Percentiles rank a stretch among this genome's conserved stretches.
phyloP scores from a whole-genome alignment of 345 rosid genomes.

The Eucalyptus sideroxylon region DNA sequence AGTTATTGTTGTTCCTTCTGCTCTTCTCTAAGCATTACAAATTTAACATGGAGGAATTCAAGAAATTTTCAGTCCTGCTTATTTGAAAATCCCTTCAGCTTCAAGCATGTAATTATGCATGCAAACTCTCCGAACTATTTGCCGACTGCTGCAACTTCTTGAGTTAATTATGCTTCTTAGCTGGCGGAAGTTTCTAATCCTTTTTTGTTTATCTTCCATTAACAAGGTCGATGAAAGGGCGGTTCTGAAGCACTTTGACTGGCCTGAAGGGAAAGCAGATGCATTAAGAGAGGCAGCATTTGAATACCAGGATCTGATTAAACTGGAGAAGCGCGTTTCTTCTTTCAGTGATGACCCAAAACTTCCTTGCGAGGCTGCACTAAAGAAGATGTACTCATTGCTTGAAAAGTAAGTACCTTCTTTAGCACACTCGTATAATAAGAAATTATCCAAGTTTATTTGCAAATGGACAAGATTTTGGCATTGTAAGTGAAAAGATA shows the following conservation, averaged over 20 bases:
- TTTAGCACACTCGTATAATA: not conserved
- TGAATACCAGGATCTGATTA: constrained; percentile 91
- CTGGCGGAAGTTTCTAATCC: not conserved
- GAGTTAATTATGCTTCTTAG: not conserved
- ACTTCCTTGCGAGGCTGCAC: constrained; percentile 76
- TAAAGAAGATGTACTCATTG: constrained; percentile 89
- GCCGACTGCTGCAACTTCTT: not conserved
- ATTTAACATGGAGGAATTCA: not conserved
- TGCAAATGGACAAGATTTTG: not conserved
- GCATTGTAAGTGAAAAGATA: not conserved
- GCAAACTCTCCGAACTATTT: not conserved
- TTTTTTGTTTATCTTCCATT: not conserved
- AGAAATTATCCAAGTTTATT: not conserved
- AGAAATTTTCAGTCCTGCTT: not conserved
- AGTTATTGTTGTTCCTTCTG: not conserved
- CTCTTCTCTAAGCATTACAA: not conserved
- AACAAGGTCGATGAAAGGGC: constrained; percentile 92
- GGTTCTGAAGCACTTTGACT: constrained; percentile 96
- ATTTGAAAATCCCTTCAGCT: not conserved
- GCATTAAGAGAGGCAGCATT: constrained; percentile 94
- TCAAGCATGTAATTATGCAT: not conserved
- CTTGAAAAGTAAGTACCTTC: constrained; percentile 71
- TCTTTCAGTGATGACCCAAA: constrained; percentile 78
- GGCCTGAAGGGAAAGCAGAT: constrained; percentile 99
- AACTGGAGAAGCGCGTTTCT: constrained; percentile 71